Conservation (phyloP, 1,139 yeast species). For the Pneumocystis oryctolagi region DNA sequence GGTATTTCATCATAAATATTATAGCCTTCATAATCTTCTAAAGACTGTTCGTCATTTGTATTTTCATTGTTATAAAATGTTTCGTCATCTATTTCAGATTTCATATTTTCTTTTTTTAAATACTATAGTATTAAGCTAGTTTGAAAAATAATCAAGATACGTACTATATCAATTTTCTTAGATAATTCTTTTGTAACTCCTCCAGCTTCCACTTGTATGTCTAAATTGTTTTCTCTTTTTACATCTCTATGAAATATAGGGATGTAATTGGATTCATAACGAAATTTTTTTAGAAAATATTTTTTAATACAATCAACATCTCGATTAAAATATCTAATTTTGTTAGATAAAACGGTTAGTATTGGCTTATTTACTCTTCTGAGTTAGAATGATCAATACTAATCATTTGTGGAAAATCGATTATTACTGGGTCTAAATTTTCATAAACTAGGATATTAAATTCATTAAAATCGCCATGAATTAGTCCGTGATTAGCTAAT, state of each 20-base stretch:
- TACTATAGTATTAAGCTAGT: neutral
- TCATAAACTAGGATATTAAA: constrained; percentile 77
- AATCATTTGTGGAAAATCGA: constrained; percentile 97
- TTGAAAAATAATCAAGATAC: neutral
- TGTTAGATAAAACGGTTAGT: neutral
- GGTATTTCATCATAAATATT: neutral
- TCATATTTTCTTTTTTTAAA: neutral
- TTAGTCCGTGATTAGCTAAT: constrained; percentile 73
- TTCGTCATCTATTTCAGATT: neutral
- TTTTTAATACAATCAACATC: constrained; percentile 81
- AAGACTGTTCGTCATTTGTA: neutral
- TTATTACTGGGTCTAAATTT: constrained; percentile 46
- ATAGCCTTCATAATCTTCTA: neutral
- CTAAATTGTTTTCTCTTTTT: constrained; percentile 43
- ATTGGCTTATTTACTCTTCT: constrained; percentile 34
- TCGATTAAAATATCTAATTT: constrained; percentile 43
- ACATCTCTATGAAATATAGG: constrained; percentile 74
- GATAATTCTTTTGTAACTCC: constrained; percentile 69
- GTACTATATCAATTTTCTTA: constrained; percentile 43
- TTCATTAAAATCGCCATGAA: constrained; percentile 95
- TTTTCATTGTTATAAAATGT: neutral
- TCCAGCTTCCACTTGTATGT: constrained; percentile 75
- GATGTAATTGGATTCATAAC: constrained; percentile 62
- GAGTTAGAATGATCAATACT: constrained; percentile 87
- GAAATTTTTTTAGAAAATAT: constrained; percentile 66